Base-by-base conservation (phyloP, 2,329 filamentous ascomycete species). In the Pseudocercospora vitis region DNA sequence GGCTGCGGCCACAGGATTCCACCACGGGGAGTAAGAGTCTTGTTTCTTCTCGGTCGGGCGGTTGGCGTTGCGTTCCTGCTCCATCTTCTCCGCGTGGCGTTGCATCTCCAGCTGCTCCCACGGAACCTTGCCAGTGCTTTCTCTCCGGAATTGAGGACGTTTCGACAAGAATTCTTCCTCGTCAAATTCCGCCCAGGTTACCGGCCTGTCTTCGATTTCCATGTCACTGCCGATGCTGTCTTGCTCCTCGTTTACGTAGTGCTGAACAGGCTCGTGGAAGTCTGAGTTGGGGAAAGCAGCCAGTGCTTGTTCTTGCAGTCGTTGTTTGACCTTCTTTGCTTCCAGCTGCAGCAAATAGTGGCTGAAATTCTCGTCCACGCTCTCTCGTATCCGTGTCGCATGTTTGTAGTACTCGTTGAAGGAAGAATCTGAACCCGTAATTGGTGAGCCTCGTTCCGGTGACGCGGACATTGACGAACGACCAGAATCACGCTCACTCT, bases 71-170 rank as follows among this genome's bases (percentile, higher is more conserved):
- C 73, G 73, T 51, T 78, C 77, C 61, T 78, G 73, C 57, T 84
- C 79, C 45, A 85, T 70, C 63, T 85, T 77, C 62, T 89, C 83
- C 48, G 85, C 87, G 70, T 92, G 87, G 63, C 85, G 81, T 62
- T 89, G 87, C 87, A 94, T 88, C 63, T 90, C 86, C 64, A 85
- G 81, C 65, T 94, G 79, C 67, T 90, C 89, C 85, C 88, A 92
- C 53, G 81, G 75, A 3, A 82, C 79, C 62, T 84, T 78, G 46
- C 82, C 80, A 2, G 83, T 85, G 42, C 83, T 83, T 65, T 85
- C 83, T 33, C 83, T 79, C 53, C 81, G 69, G 18, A 57, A 53
- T 42, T 37, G 44, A 21, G 63, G 63, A 29, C 62, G 64, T 11
- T 23, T 31, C 0, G 55, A 31, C 14, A 61, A 32, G 19, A 60